Percentiles rank a stretch among this genome's conserved stretches.
phyloP scores from a whole-genome alignment of 805 yeast species.

The Candida germanica region DNA sequence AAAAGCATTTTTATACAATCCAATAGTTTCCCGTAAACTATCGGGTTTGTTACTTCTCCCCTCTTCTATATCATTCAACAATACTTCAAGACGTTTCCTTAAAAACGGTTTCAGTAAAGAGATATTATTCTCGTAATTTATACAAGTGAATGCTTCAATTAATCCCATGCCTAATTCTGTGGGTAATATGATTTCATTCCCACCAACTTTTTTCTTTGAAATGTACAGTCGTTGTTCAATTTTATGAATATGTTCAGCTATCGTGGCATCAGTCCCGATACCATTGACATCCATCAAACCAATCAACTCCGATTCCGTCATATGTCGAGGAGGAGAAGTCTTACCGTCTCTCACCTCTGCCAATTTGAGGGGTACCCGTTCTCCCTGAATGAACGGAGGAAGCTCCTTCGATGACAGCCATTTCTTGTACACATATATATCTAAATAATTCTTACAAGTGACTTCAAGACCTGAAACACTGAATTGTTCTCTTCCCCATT shows the following conservation, averaged over 20 bases:
- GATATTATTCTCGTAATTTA: conserved; percentile 58
- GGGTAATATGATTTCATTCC: conserved; percentile 59
- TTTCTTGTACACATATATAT: conserved; percentile 70
- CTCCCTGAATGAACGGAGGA: conserved; percentile 61
- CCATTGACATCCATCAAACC: conserved; percentile 95
- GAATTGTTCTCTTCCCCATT: conserved; percentile 80
- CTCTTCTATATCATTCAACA: conserved; percentile 62
- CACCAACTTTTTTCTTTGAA: conserved; percentile 36
- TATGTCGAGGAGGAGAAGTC: conserved; percentile 75
- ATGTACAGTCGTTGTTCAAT: conserved; percentile 68
- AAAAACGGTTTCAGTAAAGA: conserved; percentile 82
- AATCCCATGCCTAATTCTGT: conserved; percentile 81
- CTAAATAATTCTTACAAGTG: conserved; percentile 69
- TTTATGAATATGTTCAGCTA: conserved; percentile 94
- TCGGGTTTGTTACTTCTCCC: conserved; percentile 53
- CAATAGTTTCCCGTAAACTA: conserved; percentile 54
- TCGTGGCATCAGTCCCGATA: conserved; percentile 98
- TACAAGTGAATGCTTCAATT: conserved; percentile 80
- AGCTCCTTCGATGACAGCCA: conserved; percentile 71
- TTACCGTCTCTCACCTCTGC: conserved; percentile 68
- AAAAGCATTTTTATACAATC: conserved; percentile 59
- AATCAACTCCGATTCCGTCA: conserved; percentile 91
- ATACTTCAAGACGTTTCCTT: conserved; percentile 69
- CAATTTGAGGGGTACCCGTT: conserved; percentile 50
- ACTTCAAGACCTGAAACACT: conserved; percentile 73